A percentile compares a stretch with the other conserved stretches of the same genome.
Conservation (phyloP, 495 filamentous ascomycete genomes). For the Lophiotrema nucula region DNA sequence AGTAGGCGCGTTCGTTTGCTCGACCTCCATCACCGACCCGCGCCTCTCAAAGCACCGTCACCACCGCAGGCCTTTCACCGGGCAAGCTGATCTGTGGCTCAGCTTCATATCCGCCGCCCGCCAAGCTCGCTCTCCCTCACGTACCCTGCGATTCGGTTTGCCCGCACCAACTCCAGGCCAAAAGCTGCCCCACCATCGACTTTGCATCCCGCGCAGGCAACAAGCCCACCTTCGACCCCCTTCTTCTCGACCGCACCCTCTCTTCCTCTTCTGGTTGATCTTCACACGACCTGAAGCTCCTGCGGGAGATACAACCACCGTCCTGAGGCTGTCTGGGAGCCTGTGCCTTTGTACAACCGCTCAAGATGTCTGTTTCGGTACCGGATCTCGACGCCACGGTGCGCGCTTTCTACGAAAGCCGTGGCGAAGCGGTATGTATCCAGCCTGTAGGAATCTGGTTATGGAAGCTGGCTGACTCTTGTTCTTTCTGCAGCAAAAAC, state of each 20-base stretch:
- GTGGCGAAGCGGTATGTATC: constrained; percentile 76
- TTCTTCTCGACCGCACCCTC: not conserved
- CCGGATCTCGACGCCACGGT: constrained; percentile 93
- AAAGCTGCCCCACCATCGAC: constrained; percentile 15
- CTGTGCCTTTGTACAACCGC: constrained; percentile 17
- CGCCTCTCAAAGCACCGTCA: not conserved
- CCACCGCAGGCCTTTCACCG: not conserved
- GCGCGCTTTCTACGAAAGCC: constrained; percentile 93
- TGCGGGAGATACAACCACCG: not conserved
- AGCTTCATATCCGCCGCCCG: not conserved
- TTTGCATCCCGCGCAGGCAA: constrained; percentile 19
- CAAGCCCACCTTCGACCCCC: no score
- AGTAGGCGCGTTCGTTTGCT: no score
- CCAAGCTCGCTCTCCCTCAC: not conserved
- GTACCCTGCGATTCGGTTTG: not conserved
- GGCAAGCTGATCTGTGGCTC: not conserved
- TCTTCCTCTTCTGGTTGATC: not conserved
- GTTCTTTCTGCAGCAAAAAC: constrained; percentile 73
- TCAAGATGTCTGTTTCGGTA: constrained; percentile 68
- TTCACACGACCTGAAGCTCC: not conserved
- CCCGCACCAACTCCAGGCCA: not conserved
- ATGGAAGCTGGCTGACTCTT: constrained; percentile 16
- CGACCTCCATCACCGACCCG: not conserved
- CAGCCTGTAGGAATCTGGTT: not conserved
- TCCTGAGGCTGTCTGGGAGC: constrained; percentile 21